Evolutionary conservation across 805 yeast species (phyloP).

Genomic region (Metschnikowia shivogae): DNA sequence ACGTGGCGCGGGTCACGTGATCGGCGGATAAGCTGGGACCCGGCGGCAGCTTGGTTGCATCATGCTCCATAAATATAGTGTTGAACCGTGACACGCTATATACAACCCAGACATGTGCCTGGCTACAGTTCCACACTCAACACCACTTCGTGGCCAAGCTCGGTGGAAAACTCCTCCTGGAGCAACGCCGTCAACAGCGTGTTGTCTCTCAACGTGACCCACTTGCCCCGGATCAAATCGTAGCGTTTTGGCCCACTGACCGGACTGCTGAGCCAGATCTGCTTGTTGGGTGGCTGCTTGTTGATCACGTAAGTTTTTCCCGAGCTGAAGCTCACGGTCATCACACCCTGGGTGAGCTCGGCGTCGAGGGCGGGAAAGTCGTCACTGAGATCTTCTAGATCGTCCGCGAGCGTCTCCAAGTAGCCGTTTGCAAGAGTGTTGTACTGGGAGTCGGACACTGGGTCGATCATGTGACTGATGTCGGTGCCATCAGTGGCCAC

Average conservation of each 20-base stretch:
- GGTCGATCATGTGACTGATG: constrained; percentile 49
- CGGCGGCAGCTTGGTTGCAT: too few species aligned
- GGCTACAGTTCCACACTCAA: constrained; percentile 12
- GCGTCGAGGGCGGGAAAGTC: constrained; percentile 60
- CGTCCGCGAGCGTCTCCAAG: constrained; percentile 63
- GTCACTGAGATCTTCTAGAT: constrained; percentile 66
- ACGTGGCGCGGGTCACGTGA: too few species aligned
- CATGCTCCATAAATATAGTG: too few species aligned
- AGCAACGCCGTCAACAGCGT: constrained; percentile 32
- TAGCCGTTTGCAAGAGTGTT: constrained; percentile 62
- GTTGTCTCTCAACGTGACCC: constrained; percentile 76
- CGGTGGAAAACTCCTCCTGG: constrained; percentile 28
- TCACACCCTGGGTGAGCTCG: constrained; percentile 82
- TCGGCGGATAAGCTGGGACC: too few species aligned
- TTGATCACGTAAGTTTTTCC: constrained; percentile 87
- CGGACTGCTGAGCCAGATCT: constrained; percentile 94
- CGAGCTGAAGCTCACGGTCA: constrained; percentile 66
- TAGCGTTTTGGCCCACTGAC: constrained; percentile 79
- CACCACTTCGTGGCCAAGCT: constrained; percentile 20
- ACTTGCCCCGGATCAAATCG: constrained; percentile 67
- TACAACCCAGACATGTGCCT: too few species aligned
- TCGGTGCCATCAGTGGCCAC: constrained; percentile 49
- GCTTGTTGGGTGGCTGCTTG: constrained; percentile 96
- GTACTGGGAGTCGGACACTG: constrained; percentile 50
- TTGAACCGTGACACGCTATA: too few species aligned